Evolutionary conservation across 2,329 filamentous ascomycete species (phyloP), one percentile per base, ranked within the genome.

Genomic region (Whalleya microplaca): DNA sequence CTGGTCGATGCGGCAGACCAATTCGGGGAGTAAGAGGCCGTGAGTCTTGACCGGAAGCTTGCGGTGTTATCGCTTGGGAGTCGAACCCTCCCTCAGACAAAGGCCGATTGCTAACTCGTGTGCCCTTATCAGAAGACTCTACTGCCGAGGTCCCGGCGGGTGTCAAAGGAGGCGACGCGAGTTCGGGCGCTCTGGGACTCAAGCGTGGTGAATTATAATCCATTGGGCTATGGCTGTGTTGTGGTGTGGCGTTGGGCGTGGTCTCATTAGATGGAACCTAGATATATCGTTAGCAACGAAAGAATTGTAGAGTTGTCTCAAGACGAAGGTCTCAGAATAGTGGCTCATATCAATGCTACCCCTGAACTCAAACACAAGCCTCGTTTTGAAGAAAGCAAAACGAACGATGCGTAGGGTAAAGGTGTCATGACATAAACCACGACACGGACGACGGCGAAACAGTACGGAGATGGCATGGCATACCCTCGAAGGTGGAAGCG

Each of bases 121-220:
- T 49, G 42, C 51, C 61, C 40, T 70, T 71, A 3, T 62, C 58
- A 20, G 67, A 66, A 50, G 66, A 59, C 43, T 79, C 77, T 41
- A 71, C 69, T 37, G 74, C 75, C 19, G 76, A 76, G 43, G 91
- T 94, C 49, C 87, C 92, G 52, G 92, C 87, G 18, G 94, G 94
- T 12, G 93, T 97, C 50, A 98, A 82, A 42, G 92, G 92, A 63
- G 94, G 94, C 10, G 93, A 96, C 65, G 94, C 90, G 76, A 96
- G 84, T 55, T 89, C 84, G 56, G 87, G 85, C 44, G 84, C 78
- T 58, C 84, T 82, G 58, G 90, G 88, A 62, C 87, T 90, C 41
- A 85, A 78, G 70, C 81, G 82, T 27, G 89, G 87, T 55, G 89
- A 92, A 59, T 83, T 81, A 64, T 81, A 84, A 56, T 79, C 79